A percentile compares a stretch with the other conserved stretches of the same genome.
These are phyloP conservation scores for Fraxinus dipetala DNA, from an alignment of 305 asterid species.

Conservation along the genomic window DNA sequence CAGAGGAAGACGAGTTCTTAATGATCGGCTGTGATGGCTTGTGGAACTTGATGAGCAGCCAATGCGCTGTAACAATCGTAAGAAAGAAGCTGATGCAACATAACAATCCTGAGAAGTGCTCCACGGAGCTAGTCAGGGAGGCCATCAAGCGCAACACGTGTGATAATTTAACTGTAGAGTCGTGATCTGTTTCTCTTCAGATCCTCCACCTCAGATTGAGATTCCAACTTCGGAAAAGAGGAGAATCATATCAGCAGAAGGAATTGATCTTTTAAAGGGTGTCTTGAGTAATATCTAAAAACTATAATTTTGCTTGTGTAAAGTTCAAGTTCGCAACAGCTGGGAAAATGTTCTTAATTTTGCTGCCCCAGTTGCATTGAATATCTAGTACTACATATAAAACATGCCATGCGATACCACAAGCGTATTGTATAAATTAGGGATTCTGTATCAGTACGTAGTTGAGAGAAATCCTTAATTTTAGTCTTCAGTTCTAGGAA, in stretches of 20 bases:
- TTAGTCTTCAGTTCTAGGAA: constrained; percentile 1
- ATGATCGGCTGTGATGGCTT: constrained; percentile 88
- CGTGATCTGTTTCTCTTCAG: constrained; percentile 70
- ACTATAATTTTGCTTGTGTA: background rate
- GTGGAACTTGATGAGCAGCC: constrained; percentile 98
- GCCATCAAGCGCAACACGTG: constrained; percentile 82
- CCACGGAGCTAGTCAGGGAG: constrained; percentile 63
- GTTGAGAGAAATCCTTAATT: background rate
- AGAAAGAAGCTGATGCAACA: constrained; percentile 83
- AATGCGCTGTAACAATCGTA: constrained; percentile 76
- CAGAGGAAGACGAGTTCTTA: constrained; percentile 84
- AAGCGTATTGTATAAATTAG: background rate
- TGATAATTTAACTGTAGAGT: constrained; percentile 69
- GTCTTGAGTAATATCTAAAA: constrained; percentile 56
- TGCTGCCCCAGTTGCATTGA: background rate
- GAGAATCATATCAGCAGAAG: constrained; percentile 95
- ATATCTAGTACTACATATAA: background rate
- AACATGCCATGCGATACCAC: background rate
- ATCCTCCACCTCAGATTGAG: constrained; percentile 74
- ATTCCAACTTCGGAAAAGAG: constrained; percentile 56
- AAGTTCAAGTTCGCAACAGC: background rate
- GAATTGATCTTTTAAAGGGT: constrained; percentile 80
- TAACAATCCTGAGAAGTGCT: constrained; percentile 78
- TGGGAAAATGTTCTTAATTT: background rate
- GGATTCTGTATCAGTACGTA: background rate